Evolutionary conservation across 148 eudicot genomes (phyloP).

Genomic region (Simmondsia chinensis): DNA sequence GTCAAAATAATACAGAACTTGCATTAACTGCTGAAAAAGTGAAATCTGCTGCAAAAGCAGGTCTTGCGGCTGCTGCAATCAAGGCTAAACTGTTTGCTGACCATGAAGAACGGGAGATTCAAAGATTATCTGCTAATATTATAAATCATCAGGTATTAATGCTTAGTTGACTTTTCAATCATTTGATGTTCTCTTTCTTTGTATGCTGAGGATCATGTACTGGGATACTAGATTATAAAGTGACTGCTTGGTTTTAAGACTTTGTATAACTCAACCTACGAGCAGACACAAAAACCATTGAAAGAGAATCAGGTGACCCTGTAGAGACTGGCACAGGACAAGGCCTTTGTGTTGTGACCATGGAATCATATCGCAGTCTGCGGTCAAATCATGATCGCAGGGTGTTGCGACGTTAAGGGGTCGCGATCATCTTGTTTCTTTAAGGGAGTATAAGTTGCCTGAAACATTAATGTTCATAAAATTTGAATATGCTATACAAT

Average conservation of each 20-base stretch:
- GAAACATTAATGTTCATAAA: too few species aligned
- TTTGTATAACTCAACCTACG: too few species aligned
- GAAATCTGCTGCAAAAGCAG: conserved; percentile 72
- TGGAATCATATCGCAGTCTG: too few species aligned
- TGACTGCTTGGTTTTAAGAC: not conserved
- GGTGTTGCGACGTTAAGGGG: too few species aligned
- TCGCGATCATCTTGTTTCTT: too few species aligned
- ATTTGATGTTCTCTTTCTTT: not conserved
- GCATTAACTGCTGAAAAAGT: conserved; percentile 57
- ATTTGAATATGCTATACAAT: too few species aligned
- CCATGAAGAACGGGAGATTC: conserved; percentile 97
- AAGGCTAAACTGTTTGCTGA: conserved; percentile 94
- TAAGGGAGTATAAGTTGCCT: too few species aligned
- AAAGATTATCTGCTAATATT: conserved; percentile 86
- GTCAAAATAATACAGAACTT: conserved; percentile 30
- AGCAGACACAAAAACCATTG: too few species aligned
- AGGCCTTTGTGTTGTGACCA: too few species aligned
- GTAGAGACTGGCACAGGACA: too few species aligned
- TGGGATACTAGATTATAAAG: not conserved
- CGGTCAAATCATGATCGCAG: too few species aligned
- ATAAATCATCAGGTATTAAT: conserved; percentile 88
- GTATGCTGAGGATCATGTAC: not conserved
- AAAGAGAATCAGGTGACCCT: too few species aligned
- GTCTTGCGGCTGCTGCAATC: conserved; percentile 82
- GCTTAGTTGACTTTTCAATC: not conserved